A percentile compares a stretch with the other conserved stretches of the same genome.
These are phyloP conservation scores for Nyctanthes arbortristis DNA, from an alignment of 257 asterid genomes.

Conservation along the genomic window DNA sequence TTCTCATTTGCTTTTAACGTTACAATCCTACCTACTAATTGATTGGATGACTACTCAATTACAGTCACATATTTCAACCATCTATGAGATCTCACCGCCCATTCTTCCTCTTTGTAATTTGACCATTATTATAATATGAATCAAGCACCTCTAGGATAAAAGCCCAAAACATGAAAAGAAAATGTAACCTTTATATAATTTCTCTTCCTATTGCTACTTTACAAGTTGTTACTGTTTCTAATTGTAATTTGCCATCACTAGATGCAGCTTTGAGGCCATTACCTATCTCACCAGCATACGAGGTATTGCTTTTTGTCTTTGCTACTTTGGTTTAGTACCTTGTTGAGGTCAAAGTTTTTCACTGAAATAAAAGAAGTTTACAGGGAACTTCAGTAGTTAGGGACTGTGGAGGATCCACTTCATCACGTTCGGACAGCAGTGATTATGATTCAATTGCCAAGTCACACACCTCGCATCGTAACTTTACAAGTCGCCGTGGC, in stretches of 20 bases:
- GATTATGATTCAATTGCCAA: slow-evolving; percentile 70
- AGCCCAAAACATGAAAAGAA: neutral
- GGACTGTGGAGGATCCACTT: slow-evolving; percentile 76
- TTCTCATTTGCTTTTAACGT: no score
- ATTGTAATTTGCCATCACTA: slow-evolving; percentile 26
- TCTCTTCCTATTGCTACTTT: neutral
- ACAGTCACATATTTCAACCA: no score
- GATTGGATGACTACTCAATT: no score
- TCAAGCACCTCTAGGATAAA: neutral
- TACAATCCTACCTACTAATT: no score
- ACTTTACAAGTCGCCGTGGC: slow-evolving; percentile 64
- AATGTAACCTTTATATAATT: neutral
- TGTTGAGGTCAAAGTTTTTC: slow-evolving; percentile 3
- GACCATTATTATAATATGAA: no score
- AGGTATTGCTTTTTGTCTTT: slow-evolving; percentile 49
- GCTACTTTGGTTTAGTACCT: slow-evolving; percentile 14
- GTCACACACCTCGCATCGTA: slow-evolving; percentile 57
- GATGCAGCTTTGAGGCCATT: slow-evolving; percentile 70
- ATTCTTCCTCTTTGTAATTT: no score
- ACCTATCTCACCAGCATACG: slow-evolving; percentile 80
- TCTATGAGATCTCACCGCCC: no score
- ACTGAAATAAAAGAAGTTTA: slow-evolving; percentile 19
- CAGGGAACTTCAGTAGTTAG: slow-evolving; percentile 85
- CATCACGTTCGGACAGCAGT: slow-evolving; percentile 85
- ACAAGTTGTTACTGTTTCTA: slow-evolving; percentile 25